These are phyloP conservation scores for Pezicula carpinea DNA, from an alignment of 2,329 filamentous ascomycete species.

Conservation along the genomic window DNA sequence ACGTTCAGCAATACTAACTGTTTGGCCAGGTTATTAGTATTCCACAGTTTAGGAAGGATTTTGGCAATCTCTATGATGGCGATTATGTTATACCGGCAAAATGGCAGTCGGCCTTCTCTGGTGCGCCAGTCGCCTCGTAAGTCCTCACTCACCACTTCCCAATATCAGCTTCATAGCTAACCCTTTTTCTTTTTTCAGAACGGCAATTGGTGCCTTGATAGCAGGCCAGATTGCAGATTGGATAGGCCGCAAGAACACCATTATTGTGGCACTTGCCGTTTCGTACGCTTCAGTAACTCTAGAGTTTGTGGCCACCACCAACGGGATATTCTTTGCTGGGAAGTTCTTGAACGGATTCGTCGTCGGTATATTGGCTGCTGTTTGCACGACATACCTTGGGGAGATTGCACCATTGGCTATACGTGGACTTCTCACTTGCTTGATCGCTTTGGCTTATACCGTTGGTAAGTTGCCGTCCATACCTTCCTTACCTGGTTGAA, in stretches of 20 bases:
- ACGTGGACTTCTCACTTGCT: constrained; percentile 24
- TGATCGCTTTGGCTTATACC: constrained; percentile 25
- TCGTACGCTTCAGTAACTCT: constrained; percentile 19
- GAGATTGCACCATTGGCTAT: constrained; percentile 27
- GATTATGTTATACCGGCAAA: constrained; percentile 35
- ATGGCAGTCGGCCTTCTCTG: constrained; percentile 40
- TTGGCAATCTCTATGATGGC: constrained; percentile 31
- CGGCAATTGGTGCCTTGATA: constrained; percentile 29
- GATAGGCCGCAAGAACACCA: constrained; percentile 6
- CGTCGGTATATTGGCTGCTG: constrained; percentile 41
- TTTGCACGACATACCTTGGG: constrained; percentile 41
- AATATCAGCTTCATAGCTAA: neutral
- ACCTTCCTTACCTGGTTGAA: too few species aligned
- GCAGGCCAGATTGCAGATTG: constrained; percentile 32
- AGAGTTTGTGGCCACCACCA: constrained; percentile 27
- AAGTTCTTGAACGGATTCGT: constrained; percentile 38
- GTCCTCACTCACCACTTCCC: constrained; percentile 7
- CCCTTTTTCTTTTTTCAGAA: neutral
- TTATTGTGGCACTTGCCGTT: neutral
- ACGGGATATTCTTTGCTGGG: constrained; percentile 39
- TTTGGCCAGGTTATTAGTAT: constrained; percentile 32
- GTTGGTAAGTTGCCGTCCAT: neutral
- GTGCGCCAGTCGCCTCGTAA: constrained; percentile 34
- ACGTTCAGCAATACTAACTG: too few species aligned
- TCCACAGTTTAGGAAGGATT: constrained; percentile 37